phyloP scores from a whole-genome alignment of 805 yeast species.

The Wickerhamomyces sydowiorum region DNA sequence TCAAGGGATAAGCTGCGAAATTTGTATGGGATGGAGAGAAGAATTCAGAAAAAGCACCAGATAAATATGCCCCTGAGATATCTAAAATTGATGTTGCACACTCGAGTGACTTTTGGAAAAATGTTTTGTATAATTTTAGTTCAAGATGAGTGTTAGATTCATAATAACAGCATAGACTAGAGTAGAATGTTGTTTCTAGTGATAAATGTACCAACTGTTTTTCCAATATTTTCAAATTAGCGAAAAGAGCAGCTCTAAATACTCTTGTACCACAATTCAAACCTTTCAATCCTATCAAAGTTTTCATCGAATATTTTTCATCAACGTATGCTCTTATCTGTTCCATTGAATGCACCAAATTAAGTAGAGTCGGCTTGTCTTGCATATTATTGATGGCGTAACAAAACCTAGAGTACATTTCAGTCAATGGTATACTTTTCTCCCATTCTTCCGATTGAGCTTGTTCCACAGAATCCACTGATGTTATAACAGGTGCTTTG shows the following conservation, averaged over 20 bases:
- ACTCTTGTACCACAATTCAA: slow-evolving; percentile 4
- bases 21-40: slow-evolving; percentile 2
- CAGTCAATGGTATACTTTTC: slow-evolving; percentile 1
- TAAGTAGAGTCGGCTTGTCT: slow-evolving; percentile 5
- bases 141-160: slow-evolving; percentile 11
- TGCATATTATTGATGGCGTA: slow-evolving; percentile 8
- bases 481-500: slow-evolving; percentile 7
- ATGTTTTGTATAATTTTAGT: slow-evolving; percentile 5
- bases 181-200: slow-evolving; percentile 8
- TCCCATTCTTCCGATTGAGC: slow-evolving; percentile 7
- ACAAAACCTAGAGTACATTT: slow-evolving; percentile 5
- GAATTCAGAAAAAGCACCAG: slow-evolving; percentile 6
- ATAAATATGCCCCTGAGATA: slow-evolving; percentile 6
- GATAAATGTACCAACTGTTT: slow-evolving; percentile 6
- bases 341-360: slow-evolving; percentile 3
- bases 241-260: slow-evolving; percentile 3
- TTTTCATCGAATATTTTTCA: slow-evolving; percentile 1
- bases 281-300: neutral
- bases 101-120: neutral
- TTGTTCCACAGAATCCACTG: slow-evolving; percentile 9
- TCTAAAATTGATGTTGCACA: slow-evolving; percentile 4
- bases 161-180: slow-evolving; percentile 7
- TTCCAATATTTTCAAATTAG: slow-evolving; percentile 8
- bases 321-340: slow-evolving; percentile 8
- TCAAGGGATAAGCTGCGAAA: slow-evolving; percentile 10